Base-by-base conservation (phyloP, 768 basidiomycete species). In the Hemileccinum rubropunctum region DNA sequence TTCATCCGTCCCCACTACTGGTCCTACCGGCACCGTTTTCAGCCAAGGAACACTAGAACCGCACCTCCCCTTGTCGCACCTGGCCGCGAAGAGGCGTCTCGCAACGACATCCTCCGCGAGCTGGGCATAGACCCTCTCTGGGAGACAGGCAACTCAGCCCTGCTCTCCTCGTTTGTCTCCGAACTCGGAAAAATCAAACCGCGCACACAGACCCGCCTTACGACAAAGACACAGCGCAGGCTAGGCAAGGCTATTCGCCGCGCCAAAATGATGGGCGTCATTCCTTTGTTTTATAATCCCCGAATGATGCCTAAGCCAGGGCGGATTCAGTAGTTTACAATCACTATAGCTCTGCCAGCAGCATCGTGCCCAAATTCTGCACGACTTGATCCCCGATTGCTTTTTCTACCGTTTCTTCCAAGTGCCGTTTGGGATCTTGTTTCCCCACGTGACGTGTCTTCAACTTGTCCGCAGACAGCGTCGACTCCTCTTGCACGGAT, bases 381-480 rank as follows among this genome's bases (percentile, higher is more conserved):
- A 94, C 88, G 46, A 98, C 93, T 69, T 98, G 95, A 69, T 97
- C 87, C 3, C 93, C 94, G 86, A 99, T 98, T 1, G 95, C 94
- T 70, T 89, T 92, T 73, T 98, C 97, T 6, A 98, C 97, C 26
- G 91, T 89, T 71, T 98, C 97, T 61, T 95, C 94, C 56, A 99
- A 69, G 75, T 99, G 97, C 58, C 97, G 83, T 73, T 99, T 99
- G 30, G 97, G 97, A 71, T 98, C 95, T 61, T 95, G 91, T 69
- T 95, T 97, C 50, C 95, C 95, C 59, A 98, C 93, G 70, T 97
- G 95, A 58, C 97, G 84, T 43, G 95, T 98, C 75, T 97, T 97
- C 32, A 98, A 79, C 67, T 98, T 93, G 48, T 98, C 92, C 6
- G 86, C 65, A 13, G 92, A 89, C 47, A 99, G 73, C n/a, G 94